phyloP scores from a whole-genome alignment of 2,329 filamentous ascomycete species.

The Lachnellula arida region DNA sequence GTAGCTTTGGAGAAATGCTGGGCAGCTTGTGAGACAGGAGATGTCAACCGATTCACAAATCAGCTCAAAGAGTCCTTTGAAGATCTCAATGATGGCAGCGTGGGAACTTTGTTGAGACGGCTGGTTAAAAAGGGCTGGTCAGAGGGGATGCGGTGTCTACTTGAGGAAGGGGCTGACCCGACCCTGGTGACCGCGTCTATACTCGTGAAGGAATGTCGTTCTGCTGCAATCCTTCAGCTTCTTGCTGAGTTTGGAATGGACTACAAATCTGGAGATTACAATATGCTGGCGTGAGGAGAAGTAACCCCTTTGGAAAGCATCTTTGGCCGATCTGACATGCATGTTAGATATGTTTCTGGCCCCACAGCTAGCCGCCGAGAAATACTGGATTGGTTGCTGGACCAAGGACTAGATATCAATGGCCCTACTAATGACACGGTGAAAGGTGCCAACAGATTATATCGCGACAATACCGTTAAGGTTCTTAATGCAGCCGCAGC shows the following conservation, averaged over 20 bases:
- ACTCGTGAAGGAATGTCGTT: background rate
- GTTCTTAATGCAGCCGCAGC: conserved; percentile 5
- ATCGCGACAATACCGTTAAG: conserved; percentile 4
- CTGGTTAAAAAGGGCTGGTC: background rate
- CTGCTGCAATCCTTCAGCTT: background rate
- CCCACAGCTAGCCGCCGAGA: background rate
- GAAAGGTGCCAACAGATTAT: background rate
- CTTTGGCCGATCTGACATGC: background rate
- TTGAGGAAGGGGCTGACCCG: conserved; percentile 1
- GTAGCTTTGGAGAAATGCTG: conserved; percentile 1
- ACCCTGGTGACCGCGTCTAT: background rate
- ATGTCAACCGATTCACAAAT: background rate
- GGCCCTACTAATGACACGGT: background rate
- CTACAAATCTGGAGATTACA: conserved; percentile 3
- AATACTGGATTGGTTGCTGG: conserved; percentile 8
- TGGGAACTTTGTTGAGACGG: background rate
- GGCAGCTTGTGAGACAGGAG: background rate
- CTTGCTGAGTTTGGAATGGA: conserved; percentile 1
- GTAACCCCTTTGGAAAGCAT: background rate
- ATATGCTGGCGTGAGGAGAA: background rate
- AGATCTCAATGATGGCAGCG: background rate
- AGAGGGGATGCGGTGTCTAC: background rate
- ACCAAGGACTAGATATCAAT: conserved; percentile 12
- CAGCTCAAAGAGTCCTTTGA: background rate
- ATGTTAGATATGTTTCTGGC: background rate